Base-by-base conservation (phyloP, 345 rosid species). In the Laguncularia racemosa region DNA sequence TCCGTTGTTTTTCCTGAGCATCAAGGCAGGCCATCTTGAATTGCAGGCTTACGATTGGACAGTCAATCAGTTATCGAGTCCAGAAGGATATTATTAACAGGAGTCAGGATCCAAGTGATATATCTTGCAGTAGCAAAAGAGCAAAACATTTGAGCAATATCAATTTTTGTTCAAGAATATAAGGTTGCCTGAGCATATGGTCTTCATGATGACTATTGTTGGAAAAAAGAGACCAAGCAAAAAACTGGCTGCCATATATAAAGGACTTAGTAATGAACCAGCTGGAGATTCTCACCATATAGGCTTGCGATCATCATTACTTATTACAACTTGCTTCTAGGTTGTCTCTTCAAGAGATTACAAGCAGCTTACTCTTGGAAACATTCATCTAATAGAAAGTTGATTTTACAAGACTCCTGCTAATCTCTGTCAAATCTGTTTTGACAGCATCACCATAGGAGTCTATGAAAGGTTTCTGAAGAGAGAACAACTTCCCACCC, bases 81-180 rank as follows among this genome's bases (percentile, higher is more conserved):
- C 68, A 75, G 86, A 48, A 72, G 56, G 59, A 66, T 60, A 75
- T 73, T 75, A 71, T 64, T 63, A 45, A 33, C 54, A 1, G 95
- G 95, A 46, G 71, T 75, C 64, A 86, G 50, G 68, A 84, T 71
- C 93, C 97, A 87, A 15, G 84, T 71, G 51, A 90, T 76, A 73
- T 83, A 90, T 63, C 76, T 81, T 54, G 85, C 88, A 11, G 86
- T 92, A 60, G 74, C 70, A 33, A 61, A 13, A 64, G 71, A 61
- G 47, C 44, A 14, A 53, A 56, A 60, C 44, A 67, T 54, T 40
- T 62, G 59, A 46, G 74, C 67, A 57, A 45, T 40, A 57, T 72
- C n/a, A 58, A 56, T 56, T 20, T 19, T 70, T 71, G 66, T 58
- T 57, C 46, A 14, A 57, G 70, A 46, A 21, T 43, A 38, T 48